phyloP scores from a whole-genome alignment of 2,329 filamentous ascomycete species.

The Colletotrichum sp. region DNA sequence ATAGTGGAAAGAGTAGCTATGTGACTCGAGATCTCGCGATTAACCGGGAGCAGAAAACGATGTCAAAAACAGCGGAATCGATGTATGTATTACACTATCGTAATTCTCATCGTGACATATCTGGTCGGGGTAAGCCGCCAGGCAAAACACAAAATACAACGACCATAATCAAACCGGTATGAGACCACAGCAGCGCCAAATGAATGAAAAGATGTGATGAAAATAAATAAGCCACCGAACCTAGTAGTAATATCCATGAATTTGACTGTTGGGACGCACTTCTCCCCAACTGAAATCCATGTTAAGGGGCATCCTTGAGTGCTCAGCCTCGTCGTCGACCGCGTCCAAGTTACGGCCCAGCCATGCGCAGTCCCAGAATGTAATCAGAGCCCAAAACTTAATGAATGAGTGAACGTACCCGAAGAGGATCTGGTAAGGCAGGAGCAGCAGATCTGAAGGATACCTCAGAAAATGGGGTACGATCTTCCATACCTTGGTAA shows the following conservation, averaged over 20 bases:
- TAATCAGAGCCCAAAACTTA: constrained; percentile 61
- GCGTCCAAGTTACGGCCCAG: constrained; percentile 38
- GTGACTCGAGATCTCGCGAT: too few species aligned
- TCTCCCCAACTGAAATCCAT: background rate
- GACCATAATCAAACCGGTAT: background rate
- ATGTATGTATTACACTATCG: too few species aligned
- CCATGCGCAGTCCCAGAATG: constrained; percentile 52
- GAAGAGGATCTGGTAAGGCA: constrained; percentile 57
- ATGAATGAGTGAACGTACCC: constrained; percentile 62
- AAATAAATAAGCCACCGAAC: background rate
- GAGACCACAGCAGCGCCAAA: background rate
- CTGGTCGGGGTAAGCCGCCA: background rate
- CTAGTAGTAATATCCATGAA: background rate
- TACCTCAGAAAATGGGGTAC: constrained; percentile 55
- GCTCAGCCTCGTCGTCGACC: constrained; percentile 17
- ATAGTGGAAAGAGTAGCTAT: too few species aligned
- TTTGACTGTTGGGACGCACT: background rate
- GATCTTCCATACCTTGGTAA: constrained; percentile 63
- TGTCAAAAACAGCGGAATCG: too few species aligned
- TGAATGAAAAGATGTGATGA: background rate
- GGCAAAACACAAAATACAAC: background rate
- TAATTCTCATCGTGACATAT: too few species aligned
- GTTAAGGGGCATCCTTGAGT: background rate
- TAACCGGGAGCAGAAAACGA: too few species aligned
- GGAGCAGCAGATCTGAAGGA: constrained; percentile 54